Conservation (phyloP, 208 protist genomes). For the Acanthamoeba divionensis region DNA sequence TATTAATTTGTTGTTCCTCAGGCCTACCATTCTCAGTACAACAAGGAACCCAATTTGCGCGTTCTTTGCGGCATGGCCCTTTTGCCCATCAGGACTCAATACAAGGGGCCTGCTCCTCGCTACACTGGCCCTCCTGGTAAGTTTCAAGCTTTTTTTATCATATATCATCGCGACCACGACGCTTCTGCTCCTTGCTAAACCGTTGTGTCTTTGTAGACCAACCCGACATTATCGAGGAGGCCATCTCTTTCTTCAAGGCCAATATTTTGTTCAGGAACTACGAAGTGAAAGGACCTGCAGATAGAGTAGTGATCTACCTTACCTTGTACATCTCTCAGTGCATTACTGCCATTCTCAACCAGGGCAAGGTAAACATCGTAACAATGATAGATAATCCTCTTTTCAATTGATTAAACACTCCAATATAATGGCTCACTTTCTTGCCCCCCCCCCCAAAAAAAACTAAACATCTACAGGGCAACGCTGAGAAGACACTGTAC, state of each 20-base stretch:
- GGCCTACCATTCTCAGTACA: slow-evolving; percentile 77
- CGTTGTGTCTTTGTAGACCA: neutral
- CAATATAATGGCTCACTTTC: neutral
- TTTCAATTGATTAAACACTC: neutral
- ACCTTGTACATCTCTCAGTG: slow-evolving; percentile 89
- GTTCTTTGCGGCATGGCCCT: slow-evolving; percentile 68
- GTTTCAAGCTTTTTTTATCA: neutral
- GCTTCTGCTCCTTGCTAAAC: neutral
- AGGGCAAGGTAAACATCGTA: neutral
- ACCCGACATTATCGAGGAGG: slow-evolving; percentile 88
- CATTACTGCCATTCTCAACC: slow-evolving; percentile 73
- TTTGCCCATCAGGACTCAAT: slow-evolving; percentile 73
- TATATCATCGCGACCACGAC: neutral
- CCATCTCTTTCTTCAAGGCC: slow-evolving; percentile 87
- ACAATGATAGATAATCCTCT: neutral
- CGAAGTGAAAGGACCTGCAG: slow-evolving; percentile 84
- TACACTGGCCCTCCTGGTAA: slow-evolving; percentile 41
- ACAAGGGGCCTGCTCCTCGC: slow-evolving; percentile 73
- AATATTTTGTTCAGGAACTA: slow-evolving; percentile 90
- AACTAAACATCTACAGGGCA: no score
- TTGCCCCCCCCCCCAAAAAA: slow-evolving; percentile 59
- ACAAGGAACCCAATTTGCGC: slow-evolving; percentile 4
- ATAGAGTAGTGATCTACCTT: slow-evolving; percentile 87
- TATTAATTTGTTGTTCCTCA: neutral
- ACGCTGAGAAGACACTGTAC: slow-evolving; percentile 78